Conservation (phyloP, 768 basidiomycete genomes). For the Dacryopinax spathularia region DNA sequence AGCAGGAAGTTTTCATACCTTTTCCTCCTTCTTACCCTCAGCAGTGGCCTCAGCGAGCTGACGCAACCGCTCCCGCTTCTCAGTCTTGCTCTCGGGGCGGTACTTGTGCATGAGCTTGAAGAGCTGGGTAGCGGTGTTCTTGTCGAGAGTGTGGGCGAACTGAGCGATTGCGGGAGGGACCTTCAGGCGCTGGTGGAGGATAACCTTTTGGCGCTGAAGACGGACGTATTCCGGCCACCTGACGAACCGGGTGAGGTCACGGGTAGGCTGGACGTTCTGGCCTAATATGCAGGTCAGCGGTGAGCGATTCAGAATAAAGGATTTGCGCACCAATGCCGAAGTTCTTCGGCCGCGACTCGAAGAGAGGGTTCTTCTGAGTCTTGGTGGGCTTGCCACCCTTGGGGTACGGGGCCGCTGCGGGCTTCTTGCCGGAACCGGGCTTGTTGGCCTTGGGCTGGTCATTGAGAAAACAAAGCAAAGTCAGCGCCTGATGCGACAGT, state of each 20-base stretch:
- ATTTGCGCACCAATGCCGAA: constrained; percentile 74
- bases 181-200: constrained; percentile 93
- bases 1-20: constrained; percentile 12
- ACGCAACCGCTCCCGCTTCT: constrained; percentile 89
- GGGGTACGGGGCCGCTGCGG: constrained; percentile 70
- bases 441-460: constrained; percentile 44
- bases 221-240: constrained; percentile 99
- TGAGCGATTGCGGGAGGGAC: constrained; percentile 96
- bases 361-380: constrained; percentile 85
- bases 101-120: constrained; percentile 99
- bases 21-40: constrained; percentile 49
- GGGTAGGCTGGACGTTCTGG: constrained; percentile 79
- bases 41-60: constrained; percentile 63
- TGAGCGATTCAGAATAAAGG: neutral
- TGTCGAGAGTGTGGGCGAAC: constrained; percentile 89
- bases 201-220: constrained; percentile 96
- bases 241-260: constrained; percentile 91
- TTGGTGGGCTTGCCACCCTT: constrained; percentile 55
- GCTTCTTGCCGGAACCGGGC: constrained; percentile 62
- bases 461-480: constrained; percentile 10
- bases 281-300: constrained; percentile 34
- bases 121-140: constrained; percentile 95
- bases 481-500: neutral
- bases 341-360: constrained; percentile 79
- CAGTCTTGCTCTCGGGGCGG: constrained; percentile 83